Evolutionary conservation across 2,329 filamentous ascomycete species (phyloP), one percentile per base, ranked within the genome.

Genomic region (Pseudogymnoascus sp.): DNA sequence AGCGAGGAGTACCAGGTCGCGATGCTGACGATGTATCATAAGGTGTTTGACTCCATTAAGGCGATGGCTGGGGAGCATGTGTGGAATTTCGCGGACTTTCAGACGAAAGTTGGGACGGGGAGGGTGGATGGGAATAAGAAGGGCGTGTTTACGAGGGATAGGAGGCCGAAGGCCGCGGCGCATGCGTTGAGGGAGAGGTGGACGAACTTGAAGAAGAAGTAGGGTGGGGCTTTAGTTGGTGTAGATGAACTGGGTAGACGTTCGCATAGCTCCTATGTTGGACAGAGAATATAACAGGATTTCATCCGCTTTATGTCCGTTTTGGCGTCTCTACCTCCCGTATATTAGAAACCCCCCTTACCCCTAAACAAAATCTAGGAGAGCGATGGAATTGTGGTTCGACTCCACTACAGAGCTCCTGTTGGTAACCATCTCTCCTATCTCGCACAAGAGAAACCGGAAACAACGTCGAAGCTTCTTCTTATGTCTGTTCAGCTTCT

Each of bases 41-140:
- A 70, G 1, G 72, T 74, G 4, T 71, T 72, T 60, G 73, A 74
- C 59, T 40, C 63, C 3, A 23, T 74, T 0, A 66, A 68, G 0
- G 63, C 65, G 10, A 67, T 74, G 3, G 66, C 70, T 2, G 73
- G 72, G 4, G 72, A 74, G 66, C 65, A 69, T 63, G 68, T 70
- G 1, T 70, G 69, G 69, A 70, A 69, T 59, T 69, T 70, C 65
- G 69, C 69, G 0, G 69, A 70, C 50, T 70, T 70, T 23, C 69
- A 70, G 40, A 69, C 65, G 0, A 56, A 11, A 0, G 2, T 56
- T 4, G 50, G 50, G 10, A 33, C 16, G 5, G 28, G 28, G 12
- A 64, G 65, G 0, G 67, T 69, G 1, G 68, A 70, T 16, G 69
- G 69, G 14, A 70, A 70, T 56, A 70, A 71, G 63, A 70, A 70